Base-by-base conservation (phyloP, 148 eudicot genomes). In the Cornus controversa region DNA sequence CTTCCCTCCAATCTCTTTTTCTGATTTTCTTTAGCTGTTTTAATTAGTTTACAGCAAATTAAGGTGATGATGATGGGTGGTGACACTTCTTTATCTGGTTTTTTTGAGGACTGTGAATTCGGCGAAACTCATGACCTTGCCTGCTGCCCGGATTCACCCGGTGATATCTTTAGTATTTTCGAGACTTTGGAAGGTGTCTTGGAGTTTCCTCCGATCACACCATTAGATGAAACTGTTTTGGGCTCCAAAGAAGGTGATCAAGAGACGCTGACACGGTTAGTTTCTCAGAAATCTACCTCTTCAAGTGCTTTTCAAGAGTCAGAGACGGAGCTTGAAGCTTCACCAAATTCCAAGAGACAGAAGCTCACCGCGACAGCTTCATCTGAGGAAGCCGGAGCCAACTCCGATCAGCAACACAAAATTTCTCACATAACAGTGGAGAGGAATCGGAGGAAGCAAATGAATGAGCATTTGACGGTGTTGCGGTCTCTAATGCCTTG, bases 401-500 rank as follows among this genome's bases (percentile, higher is more conserved):
- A 26, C 42, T 85, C 22, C 8, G 93, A 79, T n/a, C 84, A 80
- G 31, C 80, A 75, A 22, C 77, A 70, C 25, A 92, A 72, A 79
- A 78, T 87, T 29, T 85, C 91, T 50, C 97, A 92, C 47, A 91
- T 90, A 22, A 80, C 94, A 2, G 94, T 92, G 14, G 94, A 92
- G 82, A 83, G 97, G 68, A 90, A 92, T 60, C 75, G 94, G 20
- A 85, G 97, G 82, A 92, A 90, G 87, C 97, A 92, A 75, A 92
- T 92, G 94, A 92, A 92, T 75, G 92, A 92, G 24, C 89, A 92
- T 75, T 83, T 92, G 26, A 29, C 81, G 0, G 91, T 90, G 34
- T 84, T 92, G 71, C 88, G 97, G 34, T 86, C 97, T 53, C 87
- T 92, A 68, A 92, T 89, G 94, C 97, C 94, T 78, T 83, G 87